phyloP scores from a whole-genome alignment of 345 rosid genomes.

The Salix viminalis region DNA sequence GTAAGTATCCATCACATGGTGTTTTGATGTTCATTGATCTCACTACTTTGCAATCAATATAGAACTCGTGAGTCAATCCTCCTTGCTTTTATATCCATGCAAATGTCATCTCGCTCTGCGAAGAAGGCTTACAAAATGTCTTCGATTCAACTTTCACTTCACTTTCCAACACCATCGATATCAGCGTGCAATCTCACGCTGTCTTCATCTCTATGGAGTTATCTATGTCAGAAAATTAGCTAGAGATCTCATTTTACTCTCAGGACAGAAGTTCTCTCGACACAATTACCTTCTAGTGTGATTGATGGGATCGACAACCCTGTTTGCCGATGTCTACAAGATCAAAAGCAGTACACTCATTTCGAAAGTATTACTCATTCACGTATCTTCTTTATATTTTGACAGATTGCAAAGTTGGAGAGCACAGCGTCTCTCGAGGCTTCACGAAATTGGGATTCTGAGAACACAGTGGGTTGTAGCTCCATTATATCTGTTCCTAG shows the following conservation, averaged over 20 bases:
- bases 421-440: neutral
- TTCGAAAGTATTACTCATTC: neutral
- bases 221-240: neutral
- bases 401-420: neutral
- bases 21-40: neutral
- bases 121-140: neutral
- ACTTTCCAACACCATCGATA: neutral
- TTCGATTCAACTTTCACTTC: too few relatives aligned
- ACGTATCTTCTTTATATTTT: neutral
- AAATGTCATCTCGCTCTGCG: neutral
- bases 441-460: constrained; percentile 28
- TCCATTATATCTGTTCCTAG: constrained; percentile 29
- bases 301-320: neutral
- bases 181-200: neutral
- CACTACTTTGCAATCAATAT: neutral
- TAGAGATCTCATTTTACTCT: neutral
- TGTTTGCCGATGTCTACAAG: neutral
- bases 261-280: neutral
- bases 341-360: neutral
- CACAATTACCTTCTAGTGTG: neutral
- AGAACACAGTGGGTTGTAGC: constrained; percentile 16
- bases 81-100: neutral
- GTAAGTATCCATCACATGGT: constrained; percentile 33
- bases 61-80: neutral
- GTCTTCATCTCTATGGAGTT: neutral